Percentiles rank a stretch among this genome's conserved stretches.
Conservation (phyloP, 1,139 yeast genomes). For the Debaryomycetaceae sp. region DNA sequence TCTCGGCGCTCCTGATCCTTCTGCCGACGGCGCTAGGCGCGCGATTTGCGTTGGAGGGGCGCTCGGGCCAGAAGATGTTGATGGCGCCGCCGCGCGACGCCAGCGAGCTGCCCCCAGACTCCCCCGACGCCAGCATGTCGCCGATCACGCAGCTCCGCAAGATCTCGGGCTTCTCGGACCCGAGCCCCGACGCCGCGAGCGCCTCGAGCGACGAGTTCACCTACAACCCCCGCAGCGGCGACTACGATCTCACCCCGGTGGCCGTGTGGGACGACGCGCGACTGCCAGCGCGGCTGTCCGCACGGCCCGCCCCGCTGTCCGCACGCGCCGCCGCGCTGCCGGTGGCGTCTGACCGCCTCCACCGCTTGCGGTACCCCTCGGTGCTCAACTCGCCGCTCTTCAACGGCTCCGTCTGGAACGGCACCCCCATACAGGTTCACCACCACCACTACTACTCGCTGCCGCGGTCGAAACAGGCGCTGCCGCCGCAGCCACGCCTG, state of each 20-base stretch:
- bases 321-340: neutral
- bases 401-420: conserved; percentile 3
- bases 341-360: conserved; percentile 1
- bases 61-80: conserved; percentile 17
- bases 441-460: conserved; percentile 40
- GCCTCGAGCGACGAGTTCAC: conserved; percentile 6
- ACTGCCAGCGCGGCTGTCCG: neutral
- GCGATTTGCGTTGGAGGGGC: conserved; percentile 24
- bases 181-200: conserved; percentile 3
- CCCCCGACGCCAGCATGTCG: conserved; percentile 3
- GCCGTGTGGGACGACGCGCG: conserved; percentile 5
- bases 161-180: conserved; percentile 6
- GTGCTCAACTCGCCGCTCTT: conserved; percentile 5
- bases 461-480: conserved; percentile 13
- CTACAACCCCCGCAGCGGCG: conserved; percentile 17
- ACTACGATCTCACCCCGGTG: conserved; percentile 13
- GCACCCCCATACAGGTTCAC: conserved; percentile 30
- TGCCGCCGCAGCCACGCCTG: conserved; percentile 11
- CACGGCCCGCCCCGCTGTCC: neutral
- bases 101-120: neutral
- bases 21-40: conserved; percentile 41
- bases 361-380: conserved; percentile 3
- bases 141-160: conserved; percentile 1
- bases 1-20: conserved; percentile 12
- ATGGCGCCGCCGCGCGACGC: conserved; percentile 19